These are phyloP conservation scores for Eutrema salsugineum DNA, from an alignment of 441 rosid genomes.

Conservation along the genomic window DNA sequence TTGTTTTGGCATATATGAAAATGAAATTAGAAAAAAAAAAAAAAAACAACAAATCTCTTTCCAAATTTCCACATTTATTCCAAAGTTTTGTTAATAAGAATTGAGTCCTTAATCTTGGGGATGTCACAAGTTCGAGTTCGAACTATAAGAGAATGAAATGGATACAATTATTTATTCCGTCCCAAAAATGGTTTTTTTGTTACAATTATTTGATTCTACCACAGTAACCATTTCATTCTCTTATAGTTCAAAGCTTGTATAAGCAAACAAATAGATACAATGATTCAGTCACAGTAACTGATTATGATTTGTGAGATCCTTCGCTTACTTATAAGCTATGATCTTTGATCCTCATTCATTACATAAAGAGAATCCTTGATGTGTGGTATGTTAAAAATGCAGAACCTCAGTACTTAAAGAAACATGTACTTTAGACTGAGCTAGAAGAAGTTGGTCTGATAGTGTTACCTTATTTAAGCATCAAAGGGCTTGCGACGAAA, in stretches of 20 bases:
- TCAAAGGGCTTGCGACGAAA: conserved; percentile 51
- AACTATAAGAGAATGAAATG: no score
- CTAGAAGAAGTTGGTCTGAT: conserved; percentile 58
- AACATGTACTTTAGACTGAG: conserved; percentile 34
- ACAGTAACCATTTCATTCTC: no score
- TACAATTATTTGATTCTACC: no score
- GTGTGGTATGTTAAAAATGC: conserved; percentile 26
- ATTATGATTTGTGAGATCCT: no score
- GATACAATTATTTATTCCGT: no score
- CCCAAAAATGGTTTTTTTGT: no score
- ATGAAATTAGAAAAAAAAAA: neutral
- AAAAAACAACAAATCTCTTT: neutral
- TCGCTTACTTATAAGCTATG: neutral
- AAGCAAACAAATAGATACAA: no score
- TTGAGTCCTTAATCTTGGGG: neutral
- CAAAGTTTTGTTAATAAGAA: neutral
- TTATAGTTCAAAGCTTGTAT: no score
- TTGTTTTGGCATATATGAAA: neutral
- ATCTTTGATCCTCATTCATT: neutral
- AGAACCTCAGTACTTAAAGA: conserved; percentile 43
- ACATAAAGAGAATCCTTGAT: neutral
- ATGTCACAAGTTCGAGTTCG: neutral
- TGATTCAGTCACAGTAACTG: neutral
- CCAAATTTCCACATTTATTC: neutral
- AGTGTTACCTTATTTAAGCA: conserved; percentile 45